These are phyloP conservation scores for Chalciporus chontae DNA, from an alignment of 768 basidiomycete species.

Conservation along the genomic window DNA sequence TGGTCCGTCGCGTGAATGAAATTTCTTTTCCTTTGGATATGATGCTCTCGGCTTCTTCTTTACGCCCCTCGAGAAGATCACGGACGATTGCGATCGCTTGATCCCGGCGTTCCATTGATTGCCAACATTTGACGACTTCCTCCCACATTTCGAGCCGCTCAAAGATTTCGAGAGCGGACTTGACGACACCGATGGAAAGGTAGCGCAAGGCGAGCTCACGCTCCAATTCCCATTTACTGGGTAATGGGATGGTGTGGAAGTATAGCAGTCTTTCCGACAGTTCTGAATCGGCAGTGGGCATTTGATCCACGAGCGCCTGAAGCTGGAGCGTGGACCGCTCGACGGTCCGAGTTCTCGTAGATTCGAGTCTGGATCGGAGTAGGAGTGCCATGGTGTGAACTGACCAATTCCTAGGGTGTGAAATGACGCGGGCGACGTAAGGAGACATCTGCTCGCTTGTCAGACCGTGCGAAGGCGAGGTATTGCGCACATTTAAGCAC, in stretches of 20 bases:
- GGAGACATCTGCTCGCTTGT: constrained; percentile 91
- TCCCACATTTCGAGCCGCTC: constrained; percentile 98
- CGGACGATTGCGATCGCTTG: constrained; percentile 77
- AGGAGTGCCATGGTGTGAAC: constrained; percentile 96
- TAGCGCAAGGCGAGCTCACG: constrained; percentile 83
- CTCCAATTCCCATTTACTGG: constrained; percentile 92
- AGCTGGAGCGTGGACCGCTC: constrained; percentile 92
- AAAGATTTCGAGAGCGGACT: constrained; percentile 91
- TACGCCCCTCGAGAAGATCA: constrained; percentile 80
- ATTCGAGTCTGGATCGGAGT: constrained; percentile 87
- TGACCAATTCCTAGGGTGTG: constrained; percentile 92
- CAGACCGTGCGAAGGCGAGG: constrained; percentile 84
- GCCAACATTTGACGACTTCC: constrained; percentile 88
- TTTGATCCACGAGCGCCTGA: constrained; percentile 94
- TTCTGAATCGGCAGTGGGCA: constrained; percentile 81
- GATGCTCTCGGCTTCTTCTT: constrained; percentile 78
- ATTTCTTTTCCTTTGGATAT: constrained; percentile 55
- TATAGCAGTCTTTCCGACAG: constrained; percentile 73
- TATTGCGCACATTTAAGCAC: constrained; percentile 87
- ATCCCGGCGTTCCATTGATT: constrained; percentile 73
- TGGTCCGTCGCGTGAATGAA: constrained; percentile 37
- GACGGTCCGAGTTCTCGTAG: constrained; percentile 84
- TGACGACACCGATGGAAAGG: constrained; percentile 80
- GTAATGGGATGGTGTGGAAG: constrained; percentile 77
- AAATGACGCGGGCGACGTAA: constrained; percentile 85